These are phyloP conservation scores for Athelia psychrophila DNA, from an alignment of 1,284 basidiomycete species.

Conservation along the genomic window DNA sequence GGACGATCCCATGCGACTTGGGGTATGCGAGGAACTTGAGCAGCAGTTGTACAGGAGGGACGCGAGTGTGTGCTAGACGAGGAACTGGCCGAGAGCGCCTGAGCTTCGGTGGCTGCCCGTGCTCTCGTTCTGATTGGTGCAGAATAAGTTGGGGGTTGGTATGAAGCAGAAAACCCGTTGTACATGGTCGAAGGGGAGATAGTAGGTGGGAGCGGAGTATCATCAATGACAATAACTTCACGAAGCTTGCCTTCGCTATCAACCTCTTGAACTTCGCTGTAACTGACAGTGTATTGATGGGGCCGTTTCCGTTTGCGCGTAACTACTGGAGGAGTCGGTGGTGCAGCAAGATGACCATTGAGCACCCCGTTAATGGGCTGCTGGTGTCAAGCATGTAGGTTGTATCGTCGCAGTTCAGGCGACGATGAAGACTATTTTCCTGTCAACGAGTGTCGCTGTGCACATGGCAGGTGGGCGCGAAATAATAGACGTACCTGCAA, in stretches of 20 bases:
- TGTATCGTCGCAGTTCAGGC: too few relatives aligned
- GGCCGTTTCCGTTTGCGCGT: constrained; percentile 81
- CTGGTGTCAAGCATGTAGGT: too few relatives aligned
- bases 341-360: constrained; percentile 43
- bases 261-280: constrained; percentile 81
- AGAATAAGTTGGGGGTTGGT: constrained; percentile 71
- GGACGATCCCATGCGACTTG: too few relatives aligned
- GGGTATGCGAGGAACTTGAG: too few relatives aligned
- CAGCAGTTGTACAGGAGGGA: too few relatives aligned
- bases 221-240: constrained; percentile 86
- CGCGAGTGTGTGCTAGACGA: too few relatives aligned
- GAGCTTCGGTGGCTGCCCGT: constrained; percentile 77
- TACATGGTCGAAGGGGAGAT: constrained; percentile 69
- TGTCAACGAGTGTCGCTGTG: too few relatives aligned
- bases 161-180: constrained; percentile 70
- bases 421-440: too few relatives aligned
- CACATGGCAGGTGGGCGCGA: too few relatives aligned
- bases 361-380: too few relatives aligned
- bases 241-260: constrained; percentile 70
- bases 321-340: constrained; percentile 61
- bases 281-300: constrained; percentile 74
- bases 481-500: too few relatives aligned
- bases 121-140: constrained; percentile 77
- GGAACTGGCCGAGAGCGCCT: constrained; percentile 62
- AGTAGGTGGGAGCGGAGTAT: constrained; percentile 77